Evolutionary conservation across 2,329 filamentous ascomycete species (phyloP), one percentile per base, ranked within the genome.

Genomic region (Neophaeococcomyces mojaviensis): DNA sequence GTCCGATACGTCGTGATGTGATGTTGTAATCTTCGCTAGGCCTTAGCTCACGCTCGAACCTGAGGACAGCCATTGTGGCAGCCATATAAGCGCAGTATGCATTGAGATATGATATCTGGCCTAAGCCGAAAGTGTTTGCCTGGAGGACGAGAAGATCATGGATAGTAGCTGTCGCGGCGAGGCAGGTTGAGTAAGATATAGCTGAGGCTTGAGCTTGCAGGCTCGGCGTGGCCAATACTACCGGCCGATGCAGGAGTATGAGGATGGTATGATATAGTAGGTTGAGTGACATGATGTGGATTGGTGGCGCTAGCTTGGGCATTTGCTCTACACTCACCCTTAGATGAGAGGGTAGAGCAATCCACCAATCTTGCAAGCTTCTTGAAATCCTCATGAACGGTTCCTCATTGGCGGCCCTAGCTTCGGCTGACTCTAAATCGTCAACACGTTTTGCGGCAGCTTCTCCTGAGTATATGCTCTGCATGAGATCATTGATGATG

Each of bases 161-260:
- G 22, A 58, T 59, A 3, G 57, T 50, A 6, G 48, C 48, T 13
- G 55, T 58, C 2, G 57, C 57, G 20, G 48, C 40, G 15, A 52
- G 49, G 36, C 57, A 59, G 28, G 51, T 53, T 20, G 55, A 44
- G 28, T 50, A 55, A n/a, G 55, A 55, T n/a, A 49, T 46, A 4
- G 45, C 39, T 2, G 49, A 41, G 20, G 43, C 40, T 6, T 52
- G 46, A 8, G 48, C 49, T 30, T 47, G 50, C 28, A 50, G 35
- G 28, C 52, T 44, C 12, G 44, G 43, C 9, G 51, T 40, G 28
- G 49, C 53, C 10, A 56, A 45, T 13, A 77, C 67, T 20, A 77
- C 76, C 0, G 73, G 74, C 5, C 71, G 72, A 49, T 78, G 73
- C 0, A 78, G 62, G 0, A 78, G 67, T 4, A 79, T 77, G 1